These are phyloP conservation scores for Cladophialophora exuberans DNA, from an alignment of 2,329 filamentous ascomycete species.

Conservation along the genomic window DNA sequence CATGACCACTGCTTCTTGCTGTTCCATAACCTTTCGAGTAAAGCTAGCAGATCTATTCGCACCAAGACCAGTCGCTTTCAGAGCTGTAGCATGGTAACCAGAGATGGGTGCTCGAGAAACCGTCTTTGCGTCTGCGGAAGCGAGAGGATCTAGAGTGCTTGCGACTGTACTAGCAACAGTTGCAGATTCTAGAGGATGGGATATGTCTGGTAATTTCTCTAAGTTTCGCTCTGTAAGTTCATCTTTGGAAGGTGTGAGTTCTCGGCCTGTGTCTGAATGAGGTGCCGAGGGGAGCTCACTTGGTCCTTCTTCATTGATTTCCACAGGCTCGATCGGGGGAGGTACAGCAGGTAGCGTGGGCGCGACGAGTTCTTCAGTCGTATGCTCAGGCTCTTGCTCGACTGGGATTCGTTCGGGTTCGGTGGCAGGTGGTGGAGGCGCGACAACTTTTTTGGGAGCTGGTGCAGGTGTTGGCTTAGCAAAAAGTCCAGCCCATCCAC, in stretches of 20 bases:
- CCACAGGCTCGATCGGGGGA: slow-evolving; percentile 43
- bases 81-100: slow-evolving; percentile 77
- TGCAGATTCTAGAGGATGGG: slow-evolving; percentile 73
- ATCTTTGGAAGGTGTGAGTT: slow-evolving; percentile 71
- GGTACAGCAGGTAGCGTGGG: slow-evolving; percentile 45
- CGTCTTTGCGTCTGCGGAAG: slow-evolving; percentile 54
- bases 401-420: slow-evolving; percentile 19
- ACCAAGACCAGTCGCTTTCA: slow-evolving; percentile 73
- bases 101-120: slow-evolving; percentile 64
- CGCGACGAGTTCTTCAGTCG: slow-evolving; percentile 39
- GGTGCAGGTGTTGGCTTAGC: slow-evolving; percentile 67
- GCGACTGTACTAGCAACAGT: slow-evolving; percentile 88
- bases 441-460: slow-evolving; percentile 55
- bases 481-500: slow-evolving; percentile 73
- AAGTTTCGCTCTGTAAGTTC: slow-evolving; percentile 90
- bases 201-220: slow-evolving; percentile 83
- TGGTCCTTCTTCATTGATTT: slow-evolving; percentile 42
- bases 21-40: slow-evolving; percentile 85
- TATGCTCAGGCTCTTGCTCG: slow-evolving; percentile 33
- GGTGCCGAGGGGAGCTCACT: slow-evolving; percentile 33
- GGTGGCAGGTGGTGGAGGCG: slow-evolving; percentile 33
- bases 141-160: slow-evolving; percentile 76
- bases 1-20: slow-evolving; percentile 98
- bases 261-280: slow-evolving; percentile 31
- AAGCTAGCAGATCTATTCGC: slow-evolving; percentile 73